Percentiles rank a stretch among this genome's conserved stretches.
Evolutionary conservation across 2,329 filamentous ascomycete genomes (phyloP).

Genomic region (Ascomycota sp.): DNA sequence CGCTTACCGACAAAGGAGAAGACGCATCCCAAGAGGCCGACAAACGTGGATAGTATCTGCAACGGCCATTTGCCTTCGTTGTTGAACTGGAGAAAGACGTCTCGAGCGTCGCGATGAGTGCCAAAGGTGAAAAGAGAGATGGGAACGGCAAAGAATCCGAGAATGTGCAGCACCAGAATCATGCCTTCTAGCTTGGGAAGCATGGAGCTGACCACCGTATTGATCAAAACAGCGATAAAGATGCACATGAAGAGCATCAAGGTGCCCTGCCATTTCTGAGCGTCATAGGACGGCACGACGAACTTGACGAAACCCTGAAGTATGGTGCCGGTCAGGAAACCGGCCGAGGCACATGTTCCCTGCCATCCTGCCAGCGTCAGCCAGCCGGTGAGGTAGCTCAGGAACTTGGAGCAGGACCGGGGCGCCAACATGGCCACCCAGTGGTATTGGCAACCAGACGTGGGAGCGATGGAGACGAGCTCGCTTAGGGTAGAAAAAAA

Average conservation of each 20-base stretch:
- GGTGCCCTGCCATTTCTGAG: conserved; percentile 25
- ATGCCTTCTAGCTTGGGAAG: conserved; percentile 30
- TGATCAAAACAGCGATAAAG: conserved; percentile 25
- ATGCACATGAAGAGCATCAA: conserved; percentile 27
- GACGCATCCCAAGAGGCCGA: conserved; percentile 21
- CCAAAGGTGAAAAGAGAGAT: conserved; percentile 13
- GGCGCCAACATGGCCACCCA: conserved; percentile 35
- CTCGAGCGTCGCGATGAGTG: conserved; percentile 10
- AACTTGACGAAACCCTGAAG: conserved; percentile 23
- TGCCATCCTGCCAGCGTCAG: conserved; percentile 27
- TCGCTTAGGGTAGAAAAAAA: conserved; percentile 19
- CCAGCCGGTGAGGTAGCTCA: conserved; percentile 32
- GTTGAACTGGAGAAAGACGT: conserved; percentile 22
- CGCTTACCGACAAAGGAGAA: conserved; percentile 14
- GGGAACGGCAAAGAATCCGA: conserved; percentile 13
- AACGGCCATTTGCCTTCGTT: conserved; percentile 23
- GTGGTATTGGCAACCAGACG: conserved; percentile 38
- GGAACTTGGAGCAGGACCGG: conserved; percentile 23
- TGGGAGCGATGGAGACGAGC: conserved; percentile 24
- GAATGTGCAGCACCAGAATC: conserved; percentile 26
- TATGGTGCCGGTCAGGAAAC: conserved; percentile 24
- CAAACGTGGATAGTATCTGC: conserved; percentile 22
- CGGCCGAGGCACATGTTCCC: conserved; percentile 12
- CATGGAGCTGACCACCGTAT: conserved; percentile 22
- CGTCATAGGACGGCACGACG: conserved; percentile 3